Percentiles rank a stretch among this genome's conserved stretches.
phyloP scores from a whole-genome alignment of 371 early-diverging fungal species.

The Capillidium rhysosporum region DNA sequence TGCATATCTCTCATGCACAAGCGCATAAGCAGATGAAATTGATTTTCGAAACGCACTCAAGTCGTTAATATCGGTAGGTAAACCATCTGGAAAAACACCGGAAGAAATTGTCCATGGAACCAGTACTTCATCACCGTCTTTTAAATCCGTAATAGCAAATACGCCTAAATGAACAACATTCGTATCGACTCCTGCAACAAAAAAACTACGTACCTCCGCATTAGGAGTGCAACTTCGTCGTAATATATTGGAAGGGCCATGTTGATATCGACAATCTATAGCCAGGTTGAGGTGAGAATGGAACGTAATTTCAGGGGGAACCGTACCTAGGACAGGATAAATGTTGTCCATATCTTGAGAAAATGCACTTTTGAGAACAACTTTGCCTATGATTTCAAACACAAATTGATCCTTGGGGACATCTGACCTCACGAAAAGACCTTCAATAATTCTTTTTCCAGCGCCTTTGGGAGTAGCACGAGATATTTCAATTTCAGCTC shows the following conservation, averaged over 20 bases:
- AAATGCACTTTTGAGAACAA: conserved; percentile 40
- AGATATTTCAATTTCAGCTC: conserved; percentile 7
- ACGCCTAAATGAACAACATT: conserved; percentile 42
- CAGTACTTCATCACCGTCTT: conserved; percentile 49
- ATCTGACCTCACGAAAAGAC: conserved; percentile 45
- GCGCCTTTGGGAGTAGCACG: neutral
- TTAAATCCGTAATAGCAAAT: conserved; percentile 34
- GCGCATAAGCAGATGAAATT: neutral
- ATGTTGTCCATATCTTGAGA: conserved; percentile 33
- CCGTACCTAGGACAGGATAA: conserved; percentile 32
- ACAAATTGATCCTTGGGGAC: conserved; percentile 35
- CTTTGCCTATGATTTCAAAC: conserved; percentile 50
- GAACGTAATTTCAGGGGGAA: conserved; percentile 46
- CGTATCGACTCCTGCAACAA: conserved; percentile 24
- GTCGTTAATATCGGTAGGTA: neutral
- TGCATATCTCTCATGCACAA: neutral
- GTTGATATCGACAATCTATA: conserved; percentile 51
- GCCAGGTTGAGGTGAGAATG: conserved; percentile 46
- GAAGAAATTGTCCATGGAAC: conserved; percentile 34
- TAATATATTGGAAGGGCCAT: conserved; percentile 43
- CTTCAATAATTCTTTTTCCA: conserved; percentile 14
- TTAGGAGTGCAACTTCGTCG: conserved; percentile 55
- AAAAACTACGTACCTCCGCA: conserved; percentile 39
- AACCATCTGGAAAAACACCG: conserved; percentile 4
- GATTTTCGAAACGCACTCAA: neutral